Base-by-base conservation (phyloP, 345 rosid genomes). In the Luvunga scandens region DNA sequence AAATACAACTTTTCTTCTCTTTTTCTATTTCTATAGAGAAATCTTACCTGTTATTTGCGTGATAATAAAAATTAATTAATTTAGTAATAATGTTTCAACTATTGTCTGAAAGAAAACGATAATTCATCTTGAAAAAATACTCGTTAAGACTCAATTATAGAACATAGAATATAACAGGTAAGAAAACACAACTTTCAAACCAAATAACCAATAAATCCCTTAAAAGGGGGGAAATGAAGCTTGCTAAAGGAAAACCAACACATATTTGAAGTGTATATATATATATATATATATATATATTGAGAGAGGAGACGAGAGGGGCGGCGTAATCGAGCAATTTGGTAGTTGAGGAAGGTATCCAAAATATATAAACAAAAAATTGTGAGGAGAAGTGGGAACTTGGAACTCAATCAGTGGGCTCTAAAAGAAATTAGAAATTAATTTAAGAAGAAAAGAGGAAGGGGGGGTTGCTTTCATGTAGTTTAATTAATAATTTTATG, bases 381-480 rank as follows among this genome's bases (percentile, higher is more conserved):
- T 33, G 21, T 22, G 42, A 5, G 19, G 28, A 56, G 64, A 55
- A 56, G 63, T 2, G 64, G 75, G 50, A 56, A 33, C 38, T 25
- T 36, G 19, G 50, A 57, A 30, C 33, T 30, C 69, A 81, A 73
- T 71, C 69, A 63, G 72, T 34, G 78, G 74, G 76, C 60, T 76
- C 7, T 60, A 22, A 55, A 55, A 59, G 50, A 45, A 45, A 45
- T 45, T 45, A 45, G 50, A 45, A 45, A 45, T 45, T 78, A 73
- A 79, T 76, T 13, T 7, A 31, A 59, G 5, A n/a, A 38, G 62
- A 8, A 50, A 60, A 65, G 4, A 34, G 1, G 39, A 14, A 1
- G 1, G 59, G 1, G 14, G 38, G 67, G 78, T 82, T 71, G 61
- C 78, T 81, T 84, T 85, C 83, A 69, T 66, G 72, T 48, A 56